A percentile compares a stretch with the other conserved stretches of the same genome.
Evolutionary conservation across 2,329 filamentous ascomycete genomes (phyloP).

Genomic region (Arachnomyces sp.): DNA sequence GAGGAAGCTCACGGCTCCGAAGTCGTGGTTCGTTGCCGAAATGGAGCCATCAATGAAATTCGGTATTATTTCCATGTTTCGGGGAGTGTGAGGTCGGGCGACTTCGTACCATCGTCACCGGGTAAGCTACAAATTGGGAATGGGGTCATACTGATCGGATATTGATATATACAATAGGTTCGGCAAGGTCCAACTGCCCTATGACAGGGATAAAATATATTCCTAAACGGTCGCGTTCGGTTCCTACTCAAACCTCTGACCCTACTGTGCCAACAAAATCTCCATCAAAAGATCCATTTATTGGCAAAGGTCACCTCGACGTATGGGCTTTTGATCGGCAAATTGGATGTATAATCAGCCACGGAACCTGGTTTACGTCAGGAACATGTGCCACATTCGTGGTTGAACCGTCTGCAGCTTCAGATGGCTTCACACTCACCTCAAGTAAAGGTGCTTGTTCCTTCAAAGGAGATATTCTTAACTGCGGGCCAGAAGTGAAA

Average conservation of each 20-base stretch:
- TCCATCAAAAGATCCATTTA: constrained; percentile 32
- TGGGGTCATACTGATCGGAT: background rate
- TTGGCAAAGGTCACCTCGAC: constrained; percentile 53
- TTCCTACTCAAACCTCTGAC: constrained; percentile 24
- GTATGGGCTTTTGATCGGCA: constrained; percentile 33
- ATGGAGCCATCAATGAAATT: constrained; percentile 43
- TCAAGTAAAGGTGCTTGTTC: constrained; percentile 54
- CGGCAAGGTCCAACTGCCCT: constrained; percentile 56
- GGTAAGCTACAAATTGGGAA: constrained; percentile 17
- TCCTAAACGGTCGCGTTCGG: constrained; percentile 39
- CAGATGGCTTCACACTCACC: constrained; percentile 43
- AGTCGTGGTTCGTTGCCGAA: constrained; percentile 51
- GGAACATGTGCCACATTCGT: constrained; percentile 58
- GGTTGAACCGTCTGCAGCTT: no score
- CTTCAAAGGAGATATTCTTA: constrained; percentile 45
- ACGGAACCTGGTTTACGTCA: constrained; percentile 58
- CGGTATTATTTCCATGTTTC: constrained; percentile 58
- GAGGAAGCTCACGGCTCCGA: constrained; percentile 44
- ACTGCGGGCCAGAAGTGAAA: constrained; percentile 38
- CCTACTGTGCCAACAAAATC: constrained; percentile 30
- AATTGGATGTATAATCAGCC: constrained; percentile 58
- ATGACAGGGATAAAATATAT: constrained; percentile 54
- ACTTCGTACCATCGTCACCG: constrained; percentile 27
- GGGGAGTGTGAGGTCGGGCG: constrained; percentile 34
- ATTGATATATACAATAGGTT: constrained; percentile 27